Conservation (phyloP, 495 filamentous ascomycete species). For the Neurospora sp. region DNA sequence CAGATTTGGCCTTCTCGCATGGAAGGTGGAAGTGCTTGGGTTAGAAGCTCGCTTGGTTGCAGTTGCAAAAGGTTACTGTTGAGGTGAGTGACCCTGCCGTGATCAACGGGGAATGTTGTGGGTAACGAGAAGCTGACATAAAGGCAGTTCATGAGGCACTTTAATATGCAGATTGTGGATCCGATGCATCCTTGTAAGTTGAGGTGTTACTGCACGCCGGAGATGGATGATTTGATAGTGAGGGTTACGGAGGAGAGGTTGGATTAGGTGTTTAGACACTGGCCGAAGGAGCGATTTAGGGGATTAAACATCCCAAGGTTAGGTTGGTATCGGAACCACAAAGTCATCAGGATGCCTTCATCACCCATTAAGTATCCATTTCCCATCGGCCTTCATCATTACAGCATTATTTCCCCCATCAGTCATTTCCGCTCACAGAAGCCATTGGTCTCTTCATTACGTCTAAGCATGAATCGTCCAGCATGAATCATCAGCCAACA, state of each 20-base stretch:
- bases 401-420: too few species aligned
- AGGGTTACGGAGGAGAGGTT: neutral
- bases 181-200: neutral
- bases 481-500: too few species aligned
- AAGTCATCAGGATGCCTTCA: too few species aligned
- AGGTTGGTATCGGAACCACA: too few species aligned
- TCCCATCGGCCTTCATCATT: too few species aligned
- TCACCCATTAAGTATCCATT: too few species aligned
- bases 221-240: constrained; percentile 1
- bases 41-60: constrained; percentile 3
- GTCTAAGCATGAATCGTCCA: too few species aligned
- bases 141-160: neutral
- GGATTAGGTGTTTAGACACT: too few species aligned
- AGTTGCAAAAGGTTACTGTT: constrained; percentile 11
- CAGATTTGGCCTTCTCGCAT: constrained; percentile 5
- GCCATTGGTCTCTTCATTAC: too few species aligned
- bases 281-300: too few species aligned
- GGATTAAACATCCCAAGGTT: too few species aligned
- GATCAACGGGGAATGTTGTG: neutral
- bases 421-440: too few species aligned
- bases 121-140: neutral
- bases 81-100: constrained; percentile 1
- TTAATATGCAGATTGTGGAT: constrained; percentile 9
- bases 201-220: neutral
- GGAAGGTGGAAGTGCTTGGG: constrained; percentile 11